Base-by-base conservation (phyloP, 2,329 filamentous ascomycete species). In the Hypoxylon sp. region DNA sequence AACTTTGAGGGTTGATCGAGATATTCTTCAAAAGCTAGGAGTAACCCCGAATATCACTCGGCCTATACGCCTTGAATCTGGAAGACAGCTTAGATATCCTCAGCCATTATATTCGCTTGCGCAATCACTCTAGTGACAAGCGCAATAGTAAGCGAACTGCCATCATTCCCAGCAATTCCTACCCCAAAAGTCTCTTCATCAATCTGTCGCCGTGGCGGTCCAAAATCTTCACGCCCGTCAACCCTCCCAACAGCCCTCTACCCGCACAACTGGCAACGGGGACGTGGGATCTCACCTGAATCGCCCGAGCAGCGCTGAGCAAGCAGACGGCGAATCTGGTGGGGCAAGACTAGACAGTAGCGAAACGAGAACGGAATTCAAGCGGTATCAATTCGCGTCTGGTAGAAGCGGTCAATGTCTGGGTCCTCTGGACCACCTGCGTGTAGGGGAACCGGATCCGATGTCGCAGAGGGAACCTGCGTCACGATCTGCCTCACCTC, bases 391-490 rank as follows among this genome's bases (percentile, higher is more conserved):
- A 67, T 51, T 70, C 65, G 63, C 63, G 63, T 70, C 68, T 73
- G 68, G 68, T 65, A 72, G 74, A 72, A 71, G 76, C 73, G 78
- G 83, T 88, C 87, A 84, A 90, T 90, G 87, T 86, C 80, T 83
- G 79, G 83, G 82, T 82, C 81, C 80, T 80, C 80, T 79, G 79
- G 82, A 81, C 80, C 80, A 81, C 77, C 80, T 80, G 80, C 79
- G 80, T 79, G 81, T 80, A 84, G 85, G 86, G 83, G 86, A 87
- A 80, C 83, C 84, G 85, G 81, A 81, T 82, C 85, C 86, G 82
- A 90, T 90, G 88, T 89, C 87, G 82, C 86, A 88, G 83, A 85
- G 83, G 82, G 84, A 83, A 75, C 79, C 84, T 84, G 82, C 82
- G 80, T 81, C 85, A 85, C 83, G 80, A 78, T 83, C 86, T 83